These are phyloP conservation scores for Alternaria gaisen DNA, from an alignment of 2,329 filamentous ascomycete species.

Conservation along the genomic window DNA sequence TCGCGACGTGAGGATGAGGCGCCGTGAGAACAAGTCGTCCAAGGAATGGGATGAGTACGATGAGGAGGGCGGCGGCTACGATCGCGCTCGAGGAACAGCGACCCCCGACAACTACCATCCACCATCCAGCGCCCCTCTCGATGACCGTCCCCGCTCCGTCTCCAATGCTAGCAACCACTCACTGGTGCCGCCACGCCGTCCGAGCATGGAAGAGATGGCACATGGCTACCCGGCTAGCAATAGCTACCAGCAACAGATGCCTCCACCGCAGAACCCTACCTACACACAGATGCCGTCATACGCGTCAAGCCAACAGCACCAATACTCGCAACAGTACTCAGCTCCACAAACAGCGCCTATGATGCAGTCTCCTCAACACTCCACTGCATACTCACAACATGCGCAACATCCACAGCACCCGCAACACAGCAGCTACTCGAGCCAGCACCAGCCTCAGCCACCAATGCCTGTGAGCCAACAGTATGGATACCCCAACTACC, in stretches of 20 bases:
- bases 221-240: constrained; percentile 50
- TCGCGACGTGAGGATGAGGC: constrained; percentile 91
- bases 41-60: constrained; percentile 74
- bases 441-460: constrained; percentile 29
- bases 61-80: constrained; percentile 59
- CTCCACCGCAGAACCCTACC: constrained; percentile 51
- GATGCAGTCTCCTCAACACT: constrained; percentile 50
- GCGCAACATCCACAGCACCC: constrained; percentile 38
- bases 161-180: constrained; percentile 64
- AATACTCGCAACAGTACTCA: constrained; percentile 47
- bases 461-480: constrained; percentile 51
- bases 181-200: constrained; percentile 51
- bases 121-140: constrained; percentile 49
- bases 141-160: constrained; percentile 66
- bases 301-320: constrained; percentile 42
- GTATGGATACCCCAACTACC: constrained; percentile 53
- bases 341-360: constrained; percentile 45
- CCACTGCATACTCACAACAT: constrained; percentile 42
- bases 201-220: constrained; percentile 57
- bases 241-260: constrained; percentile 51
- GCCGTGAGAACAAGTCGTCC: constrained; percentile 75
- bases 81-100: constrained; percentile 59
- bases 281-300: constrained; percentile 54
- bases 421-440: constrained; percentile 44
- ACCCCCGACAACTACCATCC: constrained; percentile 61